Base-by-base conservation (phyloP, 768 basidiomycete genomes). In the Artomyces pyxidatus region DNA sequence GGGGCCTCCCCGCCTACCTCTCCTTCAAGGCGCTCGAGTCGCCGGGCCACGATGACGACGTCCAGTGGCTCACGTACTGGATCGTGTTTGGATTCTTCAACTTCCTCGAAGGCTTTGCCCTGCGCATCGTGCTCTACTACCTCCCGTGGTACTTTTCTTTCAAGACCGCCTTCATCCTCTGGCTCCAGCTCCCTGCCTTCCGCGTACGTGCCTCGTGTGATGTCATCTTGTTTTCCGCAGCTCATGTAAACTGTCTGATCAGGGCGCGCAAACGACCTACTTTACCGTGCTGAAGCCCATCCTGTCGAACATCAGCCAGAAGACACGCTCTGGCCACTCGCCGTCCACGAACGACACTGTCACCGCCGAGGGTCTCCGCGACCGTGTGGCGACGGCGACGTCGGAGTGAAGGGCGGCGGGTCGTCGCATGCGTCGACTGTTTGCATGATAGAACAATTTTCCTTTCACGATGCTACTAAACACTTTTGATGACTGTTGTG, bases 11-110 rank as follows among this genome's bases (percentile, higher is more conserved):
- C 25, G 92, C 93, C 5, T 98, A 91, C 67, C 80, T 96, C 66
- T 96, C 93, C 45, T 81, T 97, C 74, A 87, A 86, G 70, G 94
- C 96, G 25, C 80, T 99, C 63, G 95, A 98, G 68, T 68, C 77
- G 4, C 88, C 90, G n/a, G 74, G 78, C 3, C 73, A 82, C 51
- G 76, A 83, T 57, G 91, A 95, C 58, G 88, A 95, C 68, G 74
- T 86, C 60, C 93, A 96, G 70, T 97, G 93, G 93, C 76, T 97
- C 62, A 95, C 94, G 2, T 98, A 98, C 75, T 98, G 95, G 95
- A 77, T 89, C 62, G 78, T 95, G 47, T 94, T 96, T 59, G 92
- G 91, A 47, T 86, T 83, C 68, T 84, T 96, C 78, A 95, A 86
- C 73, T 89, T 96, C 69, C 60, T 88, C 52, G 95, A 97, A 71